A percentile compares a stretch with the other conserved stretches of the same genome.
Conservation (phyloP, 1,284 basidiomycete genomes). For the Ustilago tritici region DNA sequence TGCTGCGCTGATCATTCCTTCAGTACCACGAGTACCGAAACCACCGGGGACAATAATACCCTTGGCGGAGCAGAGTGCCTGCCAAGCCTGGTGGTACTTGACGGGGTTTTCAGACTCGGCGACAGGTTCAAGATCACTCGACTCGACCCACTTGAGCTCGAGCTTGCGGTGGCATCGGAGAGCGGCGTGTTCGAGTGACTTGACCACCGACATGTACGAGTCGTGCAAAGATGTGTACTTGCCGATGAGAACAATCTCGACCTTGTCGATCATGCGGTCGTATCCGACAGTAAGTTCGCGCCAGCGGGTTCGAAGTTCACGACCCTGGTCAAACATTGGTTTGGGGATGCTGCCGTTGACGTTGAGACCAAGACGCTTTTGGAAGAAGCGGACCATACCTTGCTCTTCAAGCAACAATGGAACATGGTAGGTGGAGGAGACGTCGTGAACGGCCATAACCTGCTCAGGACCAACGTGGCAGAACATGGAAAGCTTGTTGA, state of each 20-base stretch:
- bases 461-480: constrained; percentile 94
- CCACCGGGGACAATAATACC: constrained; percentile 79
- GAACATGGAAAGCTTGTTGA: constrained; percentile 98
- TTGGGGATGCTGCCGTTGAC: constrained; percentile 74
- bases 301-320: constrained; percentile 81
- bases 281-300: constrained; percentile 84
- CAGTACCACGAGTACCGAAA: constrained; percentile 91
- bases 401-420: constrained; percentile 92
- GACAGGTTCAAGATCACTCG: constrained; percentile 88
- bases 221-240: constrained; percentile 98
- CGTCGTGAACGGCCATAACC: constrained; percentile 96
- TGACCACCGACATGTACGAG: constrained; percentile 98
- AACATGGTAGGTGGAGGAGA: constrained; percentile 96
- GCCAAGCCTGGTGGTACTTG: constrained; percentile 96
- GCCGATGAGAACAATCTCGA: constrained; percentile 91
- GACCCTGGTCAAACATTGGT: constrained; percentile 77
- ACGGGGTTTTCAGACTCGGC: constrained; percentile 84
- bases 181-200: constrained; percentile 95
- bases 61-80: constrained; percentile 84
- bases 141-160: constrained; percentile 83
- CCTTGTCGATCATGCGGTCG: constrained; percentile 90
- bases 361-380: constrained; percentile 82
- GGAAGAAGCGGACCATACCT: constrained; percentile 87
- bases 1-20: constrained; percentile 97
- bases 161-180: constrained; percentile 86